Percentiles rank a stretch among this genome's conserved stretches.
Evolutionary conservation across 129 eudicot genomes (phyloP).

Genomic region (Daucus carota): DNA sequence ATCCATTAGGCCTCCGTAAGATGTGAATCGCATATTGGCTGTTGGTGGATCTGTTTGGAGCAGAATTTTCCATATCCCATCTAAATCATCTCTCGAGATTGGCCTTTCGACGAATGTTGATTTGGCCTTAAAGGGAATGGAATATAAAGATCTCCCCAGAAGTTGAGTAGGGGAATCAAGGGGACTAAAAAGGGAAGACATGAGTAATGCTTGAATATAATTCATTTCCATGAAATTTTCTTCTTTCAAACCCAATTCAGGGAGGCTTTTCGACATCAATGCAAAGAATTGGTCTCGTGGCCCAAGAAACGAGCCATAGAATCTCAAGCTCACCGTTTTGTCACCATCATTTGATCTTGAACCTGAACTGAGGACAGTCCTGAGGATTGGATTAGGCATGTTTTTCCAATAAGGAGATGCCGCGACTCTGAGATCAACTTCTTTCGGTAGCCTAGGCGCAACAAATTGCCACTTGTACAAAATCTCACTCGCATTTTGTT

Average conservation of each 20-base stretch:
- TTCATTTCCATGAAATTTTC: background rate
- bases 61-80: background rate
- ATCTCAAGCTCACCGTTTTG: background rate
- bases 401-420: background rate
- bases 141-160: background rate
- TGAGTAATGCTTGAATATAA: background rate
- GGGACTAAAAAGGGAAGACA: background rate
- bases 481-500: background rate
- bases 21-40: background rate
- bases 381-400: background rate
- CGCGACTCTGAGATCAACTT: background rate
- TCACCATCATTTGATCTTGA: background rate
- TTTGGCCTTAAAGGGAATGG: background rate
- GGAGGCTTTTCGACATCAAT: background rate
- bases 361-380: background rate
- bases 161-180: background rate
- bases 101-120: background rate
- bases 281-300: background rate
- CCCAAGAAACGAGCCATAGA: background rate
- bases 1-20: background rate
- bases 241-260: background rate
- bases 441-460: background rate
- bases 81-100: background rate
- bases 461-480: background rate
- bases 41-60: background rate